Evolutionary conservation across 2,329 filamentous ascomycete genomes (phyloP).

Genomic region (Talaromyces sp.): DNA sequence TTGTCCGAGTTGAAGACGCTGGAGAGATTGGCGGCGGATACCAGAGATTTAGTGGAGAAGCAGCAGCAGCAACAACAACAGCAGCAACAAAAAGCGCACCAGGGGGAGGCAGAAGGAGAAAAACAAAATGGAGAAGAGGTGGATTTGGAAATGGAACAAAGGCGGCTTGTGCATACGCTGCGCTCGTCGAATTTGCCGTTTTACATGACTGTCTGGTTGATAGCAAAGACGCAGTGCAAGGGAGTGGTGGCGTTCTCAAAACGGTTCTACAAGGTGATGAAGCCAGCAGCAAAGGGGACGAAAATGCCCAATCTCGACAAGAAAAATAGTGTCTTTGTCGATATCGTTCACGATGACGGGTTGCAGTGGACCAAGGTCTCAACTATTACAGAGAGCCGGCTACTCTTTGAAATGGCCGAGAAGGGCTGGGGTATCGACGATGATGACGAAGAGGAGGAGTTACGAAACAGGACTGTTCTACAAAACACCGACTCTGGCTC

Average conservation of each 20-base stretch:
- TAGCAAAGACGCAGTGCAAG: constrained; percentile 50
- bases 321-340: constrained; percentile 53
- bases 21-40: constrained; percentile 34
- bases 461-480: constrained; percentile 16
- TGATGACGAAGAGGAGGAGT: constrained; percentile 26
- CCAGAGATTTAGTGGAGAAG: constrained; percentile 11
- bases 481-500: constrained; percentile 24
- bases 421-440: constrained; percentile 55
- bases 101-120: constrained; percentile 1
- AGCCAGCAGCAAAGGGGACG: constrained; percentile 2
- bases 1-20: constrained; percentile 45
- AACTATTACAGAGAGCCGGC: constrained; percentile 57
- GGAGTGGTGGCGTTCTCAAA: constrained; percentile 55
- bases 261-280: constrained; percentile 45
- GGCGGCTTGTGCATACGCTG: constrained; percentile 49
- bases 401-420: constrained; percentile 65
- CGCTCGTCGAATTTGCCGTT: constrained; percentile 63
- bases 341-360: constrained; percentile 60
- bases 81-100: neutral
- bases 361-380: constrained; percentile 65
- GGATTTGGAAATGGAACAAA: constrained; percentile 15
- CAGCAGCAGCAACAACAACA: neutral
- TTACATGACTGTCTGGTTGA: constrained; percentile 58
- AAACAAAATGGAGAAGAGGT: constrained; percentile 21
- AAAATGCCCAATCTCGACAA: constrained; percentile 32